Base-by-base conservation (phyloP, 805 yeast species). In the Hanseniaspora thailandica region DNA sequence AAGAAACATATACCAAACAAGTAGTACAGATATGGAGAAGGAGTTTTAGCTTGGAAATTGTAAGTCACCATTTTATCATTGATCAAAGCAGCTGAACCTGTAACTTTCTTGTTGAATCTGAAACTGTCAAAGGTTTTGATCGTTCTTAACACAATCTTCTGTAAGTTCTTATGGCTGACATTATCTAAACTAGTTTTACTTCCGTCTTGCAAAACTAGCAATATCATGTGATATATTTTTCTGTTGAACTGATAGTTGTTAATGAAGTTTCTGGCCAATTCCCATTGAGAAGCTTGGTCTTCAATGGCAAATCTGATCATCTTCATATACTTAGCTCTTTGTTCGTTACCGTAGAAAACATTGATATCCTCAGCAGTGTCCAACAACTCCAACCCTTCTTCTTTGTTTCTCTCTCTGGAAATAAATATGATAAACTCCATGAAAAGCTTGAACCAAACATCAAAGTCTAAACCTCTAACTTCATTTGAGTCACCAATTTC, bases 141-240 rank as follows among this genome's bases (percentile, higher is more conserved):
- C 60, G 89, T 97, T 59, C 98, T 78, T 56, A 93, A 69, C 57
- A 90, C 81, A 63, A 81, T 90, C 65, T 93, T 93, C 61, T 90
- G 97, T 62, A 86, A 90, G 57, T 86, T 85, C 34, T 86, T 80
- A 46, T 84, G 81, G 47, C 86, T 81, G 62, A 83, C 78, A 17
- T 76, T 72, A 13, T 78, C 82, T 60, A 77, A 69, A 1, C 84
- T 76, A 5, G 69, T 69, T 28, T 71, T 69, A 0, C 90, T 88
- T 17, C 61, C 59, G 0, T 84, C 74, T 1, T 82, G 69, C 55
- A 84, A 78, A 45, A 84, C 73, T 45, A 83, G 77, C 62, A 84
- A 66, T 63, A 87, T 86, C 23, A 86, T 64, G 56, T 80, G 78
- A 56, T 80, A 72, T 0, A 81, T 74, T 53, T 79, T 78, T 45